phyloP scores from a whole-genome alignment of 139 green algal species.

The Haematococcus sp. region DNA sequence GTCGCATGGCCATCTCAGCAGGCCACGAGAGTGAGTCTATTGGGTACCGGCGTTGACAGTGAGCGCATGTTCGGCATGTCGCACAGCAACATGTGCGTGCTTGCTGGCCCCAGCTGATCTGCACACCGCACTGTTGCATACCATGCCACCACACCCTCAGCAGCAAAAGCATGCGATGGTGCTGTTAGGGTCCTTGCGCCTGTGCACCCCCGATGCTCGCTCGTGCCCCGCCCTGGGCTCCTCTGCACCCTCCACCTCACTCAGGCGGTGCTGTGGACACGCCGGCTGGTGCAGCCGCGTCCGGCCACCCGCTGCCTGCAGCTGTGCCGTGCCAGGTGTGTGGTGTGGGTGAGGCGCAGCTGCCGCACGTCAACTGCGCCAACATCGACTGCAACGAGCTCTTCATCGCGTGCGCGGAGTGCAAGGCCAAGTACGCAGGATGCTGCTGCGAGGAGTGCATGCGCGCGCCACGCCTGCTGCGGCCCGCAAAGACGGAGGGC shows the following conservation, averaged over 20 bases:
- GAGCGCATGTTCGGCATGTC: not conserved
- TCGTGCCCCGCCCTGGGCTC: no score
- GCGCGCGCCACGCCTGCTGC: constrained; percentile 70
- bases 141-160: no score
- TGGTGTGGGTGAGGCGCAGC: constrained; percentile 45
- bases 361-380: constrained; percentile 93
- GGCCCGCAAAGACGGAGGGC: constrained; percentile 60
- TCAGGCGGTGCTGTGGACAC: no score
- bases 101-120: no score
- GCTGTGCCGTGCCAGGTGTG: constrained; percentile 78
- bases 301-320: constrained; percentile 35
- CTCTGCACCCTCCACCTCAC: no score
- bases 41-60: not conserved
- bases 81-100: not conserved
- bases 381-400: constrained; percentile 92
- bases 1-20: constrained; percentile 79
- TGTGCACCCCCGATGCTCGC: no score
- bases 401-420: constrained; percentile 78
- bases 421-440: constrained; percentile 56
- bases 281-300: no score
- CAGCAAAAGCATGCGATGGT: no score
- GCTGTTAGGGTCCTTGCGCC: no score
- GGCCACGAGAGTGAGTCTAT: constrained; percentile 10
- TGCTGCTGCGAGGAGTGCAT: constrained; percentile 84
- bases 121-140: no score